Percentiles rank a stretch among this genome's conserved stretches.
Evolutionary conservation across 2,329 filamentous ascomycete species (phyloP).

Genomic region (Fusarium aywerte): DNA sequence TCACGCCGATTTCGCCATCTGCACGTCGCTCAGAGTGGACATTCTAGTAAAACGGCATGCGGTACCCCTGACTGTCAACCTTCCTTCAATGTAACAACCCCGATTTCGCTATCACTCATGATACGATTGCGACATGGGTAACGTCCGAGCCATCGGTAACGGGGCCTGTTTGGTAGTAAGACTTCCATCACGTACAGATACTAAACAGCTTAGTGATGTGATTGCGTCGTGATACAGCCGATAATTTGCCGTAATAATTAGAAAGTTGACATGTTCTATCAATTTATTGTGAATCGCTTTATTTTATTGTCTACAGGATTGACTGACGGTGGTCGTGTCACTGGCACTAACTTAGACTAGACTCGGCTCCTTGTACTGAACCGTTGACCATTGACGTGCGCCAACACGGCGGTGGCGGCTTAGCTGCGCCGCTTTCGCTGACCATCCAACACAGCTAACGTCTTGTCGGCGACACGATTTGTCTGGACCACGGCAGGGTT

Average conservation of each 20-base stretch:
- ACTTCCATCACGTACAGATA: not conserved
- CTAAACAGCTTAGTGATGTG: no score
- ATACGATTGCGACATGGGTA: constrained; percentile 9
- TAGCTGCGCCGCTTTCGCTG: constrained; percentile 28
- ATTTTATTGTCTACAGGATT: not conserved
- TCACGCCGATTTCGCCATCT: constrained; percentile 3
- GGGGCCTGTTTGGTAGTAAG: not conserved
- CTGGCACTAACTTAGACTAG: constrained; percentile 15
- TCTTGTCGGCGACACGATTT: constrained; percentile 2
- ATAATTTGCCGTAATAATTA: not conserved
- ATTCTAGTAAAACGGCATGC: not conserved
- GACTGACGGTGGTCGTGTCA: constrained; percentile 2
- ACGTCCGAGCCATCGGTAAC: constrained; percentile 17
- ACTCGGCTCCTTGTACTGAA: not conserved
- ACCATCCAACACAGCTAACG: constrained; percentile 5
- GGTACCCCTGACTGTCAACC: constrained; percentile 5
- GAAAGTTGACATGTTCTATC: not conserved
- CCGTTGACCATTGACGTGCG: constrained; percentile 21
- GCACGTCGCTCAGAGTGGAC: constrained; percentile 1
- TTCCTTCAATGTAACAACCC: not conserved
- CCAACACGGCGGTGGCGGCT: constrained; percentile 6
- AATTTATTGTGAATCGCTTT: not conserved
- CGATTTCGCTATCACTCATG: not conserved
- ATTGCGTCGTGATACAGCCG: not conserved
- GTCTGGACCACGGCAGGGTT: constrained; percentile 26